Conservation (phyloP, 140 eudicot genomes). For the Ambrosia hybrid region DNA sequence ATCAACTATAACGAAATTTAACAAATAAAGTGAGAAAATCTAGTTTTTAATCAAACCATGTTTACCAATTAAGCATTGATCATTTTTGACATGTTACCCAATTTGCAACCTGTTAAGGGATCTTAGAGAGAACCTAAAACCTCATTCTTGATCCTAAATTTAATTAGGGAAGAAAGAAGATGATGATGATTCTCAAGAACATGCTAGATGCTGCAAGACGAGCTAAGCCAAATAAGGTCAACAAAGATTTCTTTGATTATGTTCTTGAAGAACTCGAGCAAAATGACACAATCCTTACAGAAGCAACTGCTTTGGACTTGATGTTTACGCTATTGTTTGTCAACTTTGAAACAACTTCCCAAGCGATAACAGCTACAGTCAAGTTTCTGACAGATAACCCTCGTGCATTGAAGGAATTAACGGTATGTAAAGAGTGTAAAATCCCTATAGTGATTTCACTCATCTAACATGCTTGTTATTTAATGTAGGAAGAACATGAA, state of each 20-base stretch:
- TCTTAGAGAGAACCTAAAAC: too few relatives aligned
- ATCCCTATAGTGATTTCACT: background rate
- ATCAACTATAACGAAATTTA: too few relatives aligned
- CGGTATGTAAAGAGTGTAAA: slow-evolving; percentile 35
- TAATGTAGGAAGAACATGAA: slow-evolving; percentile 67
- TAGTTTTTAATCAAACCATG: too few relatives aligned
- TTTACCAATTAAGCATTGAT: too few relatives aligned
- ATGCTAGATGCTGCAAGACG: slow-evolving; percentile 71
- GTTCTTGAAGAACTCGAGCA: slow-evolving; percentile 50
- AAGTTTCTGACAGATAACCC: slow-evolving; percentile 65
- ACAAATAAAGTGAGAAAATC: too few relatives aligned
- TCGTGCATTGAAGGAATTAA: slow-evolving; percentile 54
- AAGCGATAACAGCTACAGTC: slow-evolving; percentile 56
- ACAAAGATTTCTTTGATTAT: slow-evolving; percentile 33
- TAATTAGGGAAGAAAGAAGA: slow-evolving; percentile 46
- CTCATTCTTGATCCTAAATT: too few relatives aligned
- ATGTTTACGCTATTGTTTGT: slow-evolving; percentile 81
- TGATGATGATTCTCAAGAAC: slow-evolving; percentile 60
- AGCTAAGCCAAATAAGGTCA: slow-evolving; percentile 46
- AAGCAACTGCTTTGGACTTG: slow-evolving; percentile 70
- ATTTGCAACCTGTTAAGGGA: too few relatives aligned
- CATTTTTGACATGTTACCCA: too few relatives aligned
- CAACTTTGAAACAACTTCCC: slow-evolving; percentile 70
- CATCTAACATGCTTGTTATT: background rate
- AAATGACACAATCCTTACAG: slow-evolving; percentile 59